phyloP scores from a whole-genome alignment of 331 rosid species.

The Saraca asoca region DNA sequence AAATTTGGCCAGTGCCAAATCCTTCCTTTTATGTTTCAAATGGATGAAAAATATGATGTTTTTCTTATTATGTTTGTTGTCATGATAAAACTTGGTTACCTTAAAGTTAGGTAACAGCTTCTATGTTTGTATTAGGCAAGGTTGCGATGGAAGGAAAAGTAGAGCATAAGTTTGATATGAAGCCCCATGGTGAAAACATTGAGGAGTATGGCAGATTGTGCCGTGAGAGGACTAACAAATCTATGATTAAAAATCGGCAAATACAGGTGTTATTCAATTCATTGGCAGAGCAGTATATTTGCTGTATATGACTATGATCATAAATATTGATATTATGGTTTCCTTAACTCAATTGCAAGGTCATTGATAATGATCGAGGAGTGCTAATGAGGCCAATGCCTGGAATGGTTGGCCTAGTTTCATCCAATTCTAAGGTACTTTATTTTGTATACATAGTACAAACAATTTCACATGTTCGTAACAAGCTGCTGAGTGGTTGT shows the following conservation, averaged over 20 bases:
- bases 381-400: constrained; percentile 98
- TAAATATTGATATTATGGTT: constrained; percentile 32
- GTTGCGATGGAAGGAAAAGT: constrained; percentile 91
- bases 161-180: constrained; percentile 97
- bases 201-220: constrained; percentile 89
- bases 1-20: constrained; percentile 1
- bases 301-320: constrained; percentile 6
- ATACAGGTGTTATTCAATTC: constrained; percentile 63
- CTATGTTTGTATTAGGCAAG: constrained; percentile 57
- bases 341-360: constrained; percentile 49
- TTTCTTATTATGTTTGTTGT: not conserved
- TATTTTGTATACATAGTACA: constrained; percentile 1
- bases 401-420: constrained; percentile 85
- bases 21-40: constrained; percentile 16
- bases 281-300: constrained; percentile 22
- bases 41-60: not conserved
- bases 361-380: constrained; percentile 88
- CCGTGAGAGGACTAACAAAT: constrained; percentile 91
- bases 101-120: constrained; percentile 18
- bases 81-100: constrained; percentile 9
- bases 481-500: constrained; percentile 9
- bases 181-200: constrained; percentile 86
- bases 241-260: constrained; percentile 82
- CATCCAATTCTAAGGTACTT: constrained; percentile 83
- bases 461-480: constrained; percentile 11